phyloP scores from a whole-genome alignment of 192 early-diverging fungal species.

The Umbelopsis isabellina region DNA sequence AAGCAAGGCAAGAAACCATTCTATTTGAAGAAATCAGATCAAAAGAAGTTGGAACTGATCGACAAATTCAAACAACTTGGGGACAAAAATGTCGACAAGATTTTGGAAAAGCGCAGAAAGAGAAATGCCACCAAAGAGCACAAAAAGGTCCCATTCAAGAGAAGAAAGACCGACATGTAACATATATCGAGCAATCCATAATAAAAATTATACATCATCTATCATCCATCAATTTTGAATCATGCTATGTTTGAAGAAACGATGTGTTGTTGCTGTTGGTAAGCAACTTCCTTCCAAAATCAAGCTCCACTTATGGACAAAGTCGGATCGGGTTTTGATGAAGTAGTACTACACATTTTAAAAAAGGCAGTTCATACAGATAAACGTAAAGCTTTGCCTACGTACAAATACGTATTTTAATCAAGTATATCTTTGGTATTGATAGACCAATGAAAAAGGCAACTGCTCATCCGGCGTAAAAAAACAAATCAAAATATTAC shows the following conservation, averaged over 20 bases:
- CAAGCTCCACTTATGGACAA: too few species aligned
- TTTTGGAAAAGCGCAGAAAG: conserved; percentile 93
- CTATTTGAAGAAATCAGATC: conserved; percentile 86
- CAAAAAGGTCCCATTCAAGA: conserved; percentile 57
- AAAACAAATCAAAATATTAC: neutral
- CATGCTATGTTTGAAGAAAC: neutral
- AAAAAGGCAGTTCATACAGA: too few species aligned
- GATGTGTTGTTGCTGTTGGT: neutral
- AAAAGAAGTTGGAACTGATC: conserved; percentile 83
- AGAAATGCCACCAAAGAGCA: conserved; percentile 89
- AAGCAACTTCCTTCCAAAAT: too few species aligned
- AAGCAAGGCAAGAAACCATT: conserved; percentile 92
- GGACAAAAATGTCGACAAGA: conserved; percentile 76
- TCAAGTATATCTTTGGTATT: too few species aligned
- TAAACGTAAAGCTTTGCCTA: too few species aligned
- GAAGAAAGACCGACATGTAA: conserved; percentile 30
- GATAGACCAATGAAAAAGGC: too few species aligned
- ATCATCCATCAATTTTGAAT: neutral
- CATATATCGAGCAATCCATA: conserved; percentile 5
- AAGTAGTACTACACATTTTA: too few species aligned
- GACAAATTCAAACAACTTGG: conserved; percentile 84
- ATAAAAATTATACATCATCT: conserved; percentile 4
- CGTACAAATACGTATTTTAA: too few species aligned
- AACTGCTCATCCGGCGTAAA: too few species aligned
- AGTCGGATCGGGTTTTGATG: too few species aligned